Evolutionary conservation across 2,329 filamentous ascomycete species (phyloP), one percentile per base, ranked within the genome.

Genomic region (Fusarium sp.): DNA sequence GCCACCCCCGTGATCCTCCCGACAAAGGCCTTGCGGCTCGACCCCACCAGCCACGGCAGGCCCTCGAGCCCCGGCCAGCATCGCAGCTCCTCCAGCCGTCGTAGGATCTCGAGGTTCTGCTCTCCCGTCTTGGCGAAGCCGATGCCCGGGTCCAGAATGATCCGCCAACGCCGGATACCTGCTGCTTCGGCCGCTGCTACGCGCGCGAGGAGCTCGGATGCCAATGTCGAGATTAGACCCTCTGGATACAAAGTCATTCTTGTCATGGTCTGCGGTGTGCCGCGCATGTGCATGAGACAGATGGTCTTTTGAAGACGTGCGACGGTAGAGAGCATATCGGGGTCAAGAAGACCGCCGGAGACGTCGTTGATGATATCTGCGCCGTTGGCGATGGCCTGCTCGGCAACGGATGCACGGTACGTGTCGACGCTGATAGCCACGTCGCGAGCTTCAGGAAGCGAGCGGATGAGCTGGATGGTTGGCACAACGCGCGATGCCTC

Each of bases 301-400:
- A 97, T 87, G 3, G 93, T 92, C 68, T 88, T 92, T 32, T 91
- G 89, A 0, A 95, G 83, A 5, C 83, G 80, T 0, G 91, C 94
- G 61, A 94, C 88, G 0, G 91, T 93, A 13, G 87, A 70, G 1
- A 99, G 84, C 93, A 99, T 98, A 1, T 84, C 82, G 0, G 85
- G 78, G 73, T 98, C 95, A 46, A 97, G 80, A 4, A 81, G 72
- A 4, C 95, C 95, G 2, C 89, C 92, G 1, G 92, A 96, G 32
- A 99, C 88, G 75, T 99, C 95, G 77, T 99, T 99, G 77, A 99
- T 87, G 61, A 99, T 90, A 73, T 97, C 89, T 7, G 93, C 94
- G 46, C 95, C 95, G 5, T 88, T 91, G 23, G 80, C 78, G 53
- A 95, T 82, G 15, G 92, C 91, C 17, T 86, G 86, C 68, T 88